A percentile compares a stretch with the other conserved stretches of the same genome.
phyloP scores from a whole-genome alignment of 176 grass and related monocot genomes.

The Carex littledalei region DNA sequence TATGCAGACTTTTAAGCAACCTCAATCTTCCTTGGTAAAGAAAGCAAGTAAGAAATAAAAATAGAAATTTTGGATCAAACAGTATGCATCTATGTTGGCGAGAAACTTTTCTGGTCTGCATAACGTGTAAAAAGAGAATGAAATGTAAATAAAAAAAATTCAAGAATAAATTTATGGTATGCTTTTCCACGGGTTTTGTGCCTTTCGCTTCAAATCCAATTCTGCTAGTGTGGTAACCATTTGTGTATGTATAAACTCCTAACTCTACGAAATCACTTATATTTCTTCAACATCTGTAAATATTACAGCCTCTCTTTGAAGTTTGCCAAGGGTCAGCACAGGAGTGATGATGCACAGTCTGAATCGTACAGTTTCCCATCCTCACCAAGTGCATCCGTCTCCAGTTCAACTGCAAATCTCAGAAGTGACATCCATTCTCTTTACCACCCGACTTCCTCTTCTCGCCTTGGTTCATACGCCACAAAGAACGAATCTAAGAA shows the following conservation, averaged over 20 bases:
- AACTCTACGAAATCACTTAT: neutral
- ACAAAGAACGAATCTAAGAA: constrained; percentile 26
- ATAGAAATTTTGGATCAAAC: neutral
- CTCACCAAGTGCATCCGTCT: constrained; percentile 48
- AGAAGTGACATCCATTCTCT: constrained; percentile 42
- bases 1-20: neutral
- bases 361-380: constrained; percentile 47
- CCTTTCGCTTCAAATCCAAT: neutral
- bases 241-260: neutral
- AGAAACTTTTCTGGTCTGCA: neutral
- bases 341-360: constrained; percentile 41
- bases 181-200: neutral
- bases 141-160: neutral
- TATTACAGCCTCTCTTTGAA: constrained; percentile 66
- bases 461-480: constrained; percentile 42
- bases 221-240: neutral
- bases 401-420: constrained; percentile 31
- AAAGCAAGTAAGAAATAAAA: neutral
- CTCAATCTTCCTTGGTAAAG: neutral
- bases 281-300: constrained; percentile 6
- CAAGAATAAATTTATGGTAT: neutral
- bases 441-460: constrained; percentile 45
- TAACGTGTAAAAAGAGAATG: neutral
- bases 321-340: constrained; percentile 37
- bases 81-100: neutral